Percentiles rank a stretch among this genome's conserved stretches.
Conservation (phyloP, 1,284 basidiomycete genomes). For the Cerioporus squamosus region DNA sequence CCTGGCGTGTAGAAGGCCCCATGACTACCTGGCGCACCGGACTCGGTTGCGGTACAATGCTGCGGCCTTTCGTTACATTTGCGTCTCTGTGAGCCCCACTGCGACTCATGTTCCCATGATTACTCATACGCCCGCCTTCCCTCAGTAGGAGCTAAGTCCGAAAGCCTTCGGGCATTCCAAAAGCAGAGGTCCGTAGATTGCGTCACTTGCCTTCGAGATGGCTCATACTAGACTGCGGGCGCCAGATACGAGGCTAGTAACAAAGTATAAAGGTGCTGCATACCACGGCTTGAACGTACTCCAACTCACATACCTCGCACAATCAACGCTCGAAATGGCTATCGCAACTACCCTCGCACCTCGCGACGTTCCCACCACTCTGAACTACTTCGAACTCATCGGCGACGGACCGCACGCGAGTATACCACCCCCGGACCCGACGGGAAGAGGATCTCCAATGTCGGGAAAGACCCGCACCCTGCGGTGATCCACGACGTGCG, state of each 20-base stretch:
- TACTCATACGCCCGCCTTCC: too few species aligned
- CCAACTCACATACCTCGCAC: too few species aligned
- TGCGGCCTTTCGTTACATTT: too few species aligned
- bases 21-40: too few species aligned
- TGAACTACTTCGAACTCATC: conserved; percentile 33
- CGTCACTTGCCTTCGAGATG: background rate
- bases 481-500: conserved; percentile 34
- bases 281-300: background rate
- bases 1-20: too few species aligned
- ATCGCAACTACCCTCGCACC: conserved; percentile 29
- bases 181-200: background rate
- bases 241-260: too few species aligned
- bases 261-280: too few species aligned
- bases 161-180: background rate
- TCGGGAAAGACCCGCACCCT: conserved; percentile 26
- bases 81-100: too few species aligned
- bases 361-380: conserved; percentile 30
- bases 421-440: conserved; percentile 27
- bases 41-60: too few species aligned
- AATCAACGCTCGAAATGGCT: conserved; percentile 24
- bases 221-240: background rate
- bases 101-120: too few species aligned
- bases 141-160: background rate
- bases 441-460: conserved; percentile 24
- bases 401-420: conserved; percentile 28